Base-by-base conservation (phyloP, 2,329 filamentous ascomycete species). In the Plenodomus tracheiphilus region DNA sequence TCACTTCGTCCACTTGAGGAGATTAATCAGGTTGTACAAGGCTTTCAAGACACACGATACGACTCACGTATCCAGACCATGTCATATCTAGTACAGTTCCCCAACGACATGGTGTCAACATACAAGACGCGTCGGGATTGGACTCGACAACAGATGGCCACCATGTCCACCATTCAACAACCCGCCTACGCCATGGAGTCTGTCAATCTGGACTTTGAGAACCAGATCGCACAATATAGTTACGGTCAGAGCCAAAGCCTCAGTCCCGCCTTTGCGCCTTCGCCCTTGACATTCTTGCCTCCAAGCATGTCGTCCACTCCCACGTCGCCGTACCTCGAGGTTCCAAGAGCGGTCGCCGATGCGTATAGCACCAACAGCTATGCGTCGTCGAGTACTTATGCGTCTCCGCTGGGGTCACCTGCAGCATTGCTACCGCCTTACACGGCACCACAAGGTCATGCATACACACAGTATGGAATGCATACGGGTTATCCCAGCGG, bases 1-100 rank as follows among this genome's bases (percentile, higher is more conserved):
- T 87, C 89, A 15, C 82, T 96, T 39, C 80, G 81, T 1, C 91
- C 92, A 0, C 85, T 97, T 25, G 91, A 96, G 71, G 87, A 94
- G 68, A 96, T 97, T 63, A 85, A 91, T 39, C 83, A 84, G 40
- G 84, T 89, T 30, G 82, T 96, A 21, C 75, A 90, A 69, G 61
- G 68, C 52, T 56, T 73, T 65, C 68, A 69, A 46, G 65, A 69
- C 36, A 70, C 70, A 32, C 65, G 69, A 21, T 75, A 76, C 58
- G 71, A 74, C 41, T 67, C 74, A 11, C 66, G 72, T 28, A 65
- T 72, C 25, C 71, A 74, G 49, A 74, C 76, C 8, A 74, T 77
- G 52, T 70, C 73, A 2, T 70, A 74, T 48, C 58, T 79, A 30
- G 76, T 79, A 62, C 74, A 77, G 30, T 79, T 73, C 50, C 76